Evolutionary conservation across 164 flowering plant species (phyloP).

Genomic region (Chimonanthus praecox): DNA sequence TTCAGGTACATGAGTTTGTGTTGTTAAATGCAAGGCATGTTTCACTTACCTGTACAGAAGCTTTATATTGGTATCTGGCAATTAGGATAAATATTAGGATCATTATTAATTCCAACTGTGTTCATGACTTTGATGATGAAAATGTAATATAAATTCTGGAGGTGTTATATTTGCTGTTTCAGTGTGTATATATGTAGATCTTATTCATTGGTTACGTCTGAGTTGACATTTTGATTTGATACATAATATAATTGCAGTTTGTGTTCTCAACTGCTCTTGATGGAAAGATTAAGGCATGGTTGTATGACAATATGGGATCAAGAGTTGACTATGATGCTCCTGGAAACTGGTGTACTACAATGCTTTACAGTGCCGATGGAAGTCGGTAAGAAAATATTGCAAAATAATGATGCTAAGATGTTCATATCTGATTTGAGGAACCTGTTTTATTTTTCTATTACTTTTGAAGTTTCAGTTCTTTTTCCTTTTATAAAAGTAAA

Average conservation of each 20-base stretch:
- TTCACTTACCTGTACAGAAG: too few relatives aligned
- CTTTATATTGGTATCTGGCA: too few relatives aligned
- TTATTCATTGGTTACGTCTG: background rate
- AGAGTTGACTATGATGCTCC: constrained; percentile 97
- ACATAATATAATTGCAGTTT: constrained; percentile 44
- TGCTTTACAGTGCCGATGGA: constrained; percentile 96
- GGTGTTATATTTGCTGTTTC: too few relatives aligned
- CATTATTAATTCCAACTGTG: too few relatives aligned
- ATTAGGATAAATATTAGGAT: too few relatives aligned
- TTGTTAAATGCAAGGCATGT: background rate
- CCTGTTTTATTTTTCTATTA: background rate
- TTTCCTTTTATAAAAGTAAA: background rate
- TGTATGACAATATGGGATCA: constrained; percentile 84
- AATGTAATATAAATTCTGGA: too few relatives aligned
- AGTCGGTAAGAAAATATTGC: constrained; percentile 43
- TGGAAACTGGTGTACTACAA: constrained; percentile 77
- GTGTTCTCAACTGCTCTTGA: constrained; percentile 88
- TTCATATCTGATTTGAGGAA: background rate
- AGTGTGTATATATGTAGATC: background rate
- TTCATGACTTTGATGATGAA: too few relatives aligned
- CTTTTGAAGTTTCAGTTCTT: background rate
- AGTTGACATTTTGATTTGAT: too few relatives aligned
- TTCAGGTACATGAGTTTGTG: constrained; percentile 50
- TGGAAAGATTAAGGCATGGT: constrained; percentile 96
- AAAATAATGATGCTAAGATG: background rate